A percentile compares a stretch with the other conserved stretches of the same genome.
Conservation (phyloP, 805 yeast species). For the Teunomyces lycoperdinae region DNA sequence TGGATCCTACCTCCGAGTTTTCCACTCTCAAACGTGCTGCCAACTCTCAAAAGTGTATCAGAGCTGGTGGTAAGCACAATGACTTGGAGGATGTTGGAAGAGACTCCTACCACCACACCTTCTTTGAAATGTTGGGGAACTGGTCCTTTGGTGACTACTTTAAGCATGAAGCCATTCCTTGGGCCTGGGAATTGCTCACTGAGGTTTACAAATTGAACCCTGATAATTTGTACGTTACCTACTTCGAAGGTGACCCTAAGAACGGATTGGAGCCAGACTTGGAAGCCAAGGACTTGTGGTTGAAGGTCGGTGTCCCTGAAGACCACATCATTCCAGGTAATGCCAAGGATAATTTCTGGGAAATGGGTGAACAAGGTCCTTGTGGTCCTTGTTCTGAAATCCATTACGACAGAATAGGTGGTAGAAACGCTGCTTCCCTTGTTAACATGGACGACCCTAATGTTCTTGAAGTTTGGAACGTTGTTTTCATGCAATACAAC, state of each 20-base stretch:
- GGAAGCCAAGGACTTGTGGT: slow-evolving; percentile 90
- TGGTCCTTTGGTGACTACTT: slow-evolving; percentile 99
- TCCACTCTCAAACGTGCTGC: slow-evolving; percentile 82
- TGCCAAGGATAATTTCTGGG: slow-evolving; percentile 96
- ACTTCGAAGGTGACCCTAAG: slow-evolving; percentile 88
- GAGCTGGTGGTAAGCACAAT: slow-evolving; percentile 99
- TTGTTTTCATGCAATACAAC: slow-evolving; percentile 95
- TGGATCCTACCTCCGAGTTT: slow-evolving; percentile 89
- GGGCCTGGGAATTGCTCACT: slow-evolving; percentile 91
- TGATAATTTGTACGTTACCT: slow-evolving; percentile 88
- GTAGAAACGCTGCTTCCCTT: slow-evolving; percentile 87
- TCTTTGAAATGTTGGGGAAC: slow-evolving; percentile 98
- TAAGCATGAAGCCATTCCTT: slow-evolving; percentile 86
- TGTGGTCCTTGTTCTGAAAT: slow-evolving; percentile 99
- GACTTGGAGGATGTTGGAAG: slow-evolving; percentile 98
- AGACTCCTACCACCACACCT: slow-evolving; percentile 97
- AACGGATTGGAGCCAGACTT: slow-evolving; percentile 87
- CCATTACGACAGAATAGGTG: slow-evolving; percentile 97
- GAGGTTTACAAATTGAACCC: slow-evolving; percentile 74
- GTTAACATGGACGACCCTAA: slow-evolving; percentile 98
- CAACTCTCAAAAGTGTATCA: slow-evolving; percentile 96
- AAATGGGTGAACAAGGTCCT: slow-evolving; percentile 99
- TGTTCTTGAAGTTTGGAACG: slow-evolving; percentile 96
- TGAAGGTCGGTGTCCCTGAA: slow-evolving; percentile 80
- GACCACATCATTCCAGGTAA: slow-evolving; percentile 92